Evolutionary conservation across 768 basidiomycete genomes (phyloP).

Genomic region (Neoboletus subvelutipes): DNA sequence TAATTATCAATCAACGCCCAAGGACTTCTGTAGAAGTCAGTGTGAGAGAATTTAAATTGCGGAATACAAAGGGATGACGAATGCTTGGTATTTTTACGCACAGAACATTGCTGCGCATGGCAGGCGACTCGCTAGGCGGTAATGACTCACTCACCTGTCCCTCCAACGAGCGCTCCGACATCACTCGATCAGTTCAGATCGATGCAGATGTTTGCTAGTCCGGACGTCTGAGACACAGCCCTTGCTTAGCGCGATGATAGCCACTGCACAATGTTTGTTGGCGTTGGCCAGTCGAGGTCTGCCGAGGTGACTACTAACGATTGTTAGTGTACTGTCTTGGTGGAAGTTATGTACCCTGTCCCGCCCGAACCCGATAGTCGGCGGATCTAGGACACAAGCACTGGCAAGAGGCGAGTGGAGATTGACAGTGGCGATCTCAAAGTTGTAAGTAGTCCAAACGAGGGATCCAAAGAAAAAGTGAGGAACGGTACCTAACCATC

Average conservation of each 20-base stretch:
- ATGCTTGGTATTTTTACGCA: neutral
- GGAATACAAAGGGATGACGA: neutral
- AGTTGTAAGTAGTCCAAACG: neutral
- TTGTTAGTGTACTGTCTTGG: too few relatives aligned
- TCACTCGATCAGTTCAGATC: neutral
- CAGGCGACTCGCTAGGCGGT: neutral
- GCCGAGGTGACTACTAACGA: too few relatives aligned
- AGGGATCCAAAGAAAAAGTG: neutral
- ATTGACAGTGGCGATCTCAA: neutral
- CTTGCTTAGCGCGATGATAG: neutral
- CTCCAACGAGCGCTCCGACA: neutral
- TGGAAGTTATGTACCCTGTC: neutral
- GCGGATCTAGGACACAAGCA: neutral
- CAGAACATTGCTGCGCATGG: neutral
- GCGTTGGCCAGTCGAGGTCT: neutral
- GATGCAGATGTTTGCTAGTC: neutral
- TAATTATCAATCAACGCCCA: neutral
- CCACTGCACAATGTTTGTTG: too few relatives aligned
- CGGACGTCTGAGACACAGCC: neutral
- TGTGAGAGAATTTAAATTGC: neutral
- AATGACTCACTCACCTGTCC: neutral
- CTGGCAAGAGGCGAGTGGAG: neutral
- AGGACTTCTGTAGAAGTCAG: neutral
- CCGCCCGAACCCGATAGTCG: neutral
- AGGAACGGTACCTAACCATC: neutral